Evolutionary conservation across 2,329 filamentous ascomycete species (phyloP), one percentile per base, ranked within the genome.

Genomic region (Pestalotiopsis sp.): DNA sequence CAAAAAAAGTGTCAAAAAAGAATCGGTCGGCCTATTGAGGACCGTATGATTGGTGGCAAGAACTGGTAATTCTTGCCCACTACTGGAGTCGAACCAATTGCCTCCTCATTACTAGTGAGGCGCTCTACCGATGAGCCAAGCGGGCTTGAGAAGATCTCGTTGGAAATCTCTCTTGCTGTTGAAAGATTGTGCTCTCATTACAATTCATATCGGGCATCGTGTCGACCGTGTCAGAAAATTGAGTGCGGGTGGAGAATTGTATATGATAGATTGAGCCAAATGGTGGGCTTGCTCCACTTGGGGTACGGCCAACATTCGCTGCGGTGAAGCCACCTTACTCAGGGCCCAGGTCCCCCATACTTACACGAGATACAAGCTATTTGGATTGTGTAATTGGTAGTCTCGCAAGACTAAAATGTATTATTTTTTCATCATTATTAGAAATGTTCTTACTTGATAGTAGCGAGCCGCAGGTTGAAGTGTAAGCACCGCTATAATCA

Each of bases 81-180:
- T 59, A 59, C 27, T 36, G 57, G 57, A 59, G 57, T 59, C 57
- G 57, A 59, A 59, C 57, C 57, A 36, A 59, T 59, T 36, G 57
- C 57, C 57, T 59, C 57, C 57, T 59, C 57, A 59, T 59, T 59
- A 59, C 57, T 59, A 59, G 57, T 59, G 57, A 59, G 57, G 57
- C 57, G 57, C 57, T 59, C 57, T 59, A 59, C 57, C 57, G 57
- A 27, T 59, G 57, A 59, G 57, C 57, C 57, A 59, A 59, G 23
- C 57, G 57, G 57, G 57, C 57, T 52, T 52, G 7, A 3, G 17
- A 52, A 52, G 45, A 45, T 17, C 12, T 45, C 5, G n/a, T 9
- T n/a, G 1, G 4, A 20, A n/a, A 23, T 52, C 45, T 52, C 17
- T 52, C 14, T 20, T 52, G 45, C 45, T 52, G 45, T 52, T 52